These are phyloP conservation scores for Tuber umbilicatum DNA, from an alignment of 495 filamentous ascomycete species.

Conservation along the genomic window DNA sequence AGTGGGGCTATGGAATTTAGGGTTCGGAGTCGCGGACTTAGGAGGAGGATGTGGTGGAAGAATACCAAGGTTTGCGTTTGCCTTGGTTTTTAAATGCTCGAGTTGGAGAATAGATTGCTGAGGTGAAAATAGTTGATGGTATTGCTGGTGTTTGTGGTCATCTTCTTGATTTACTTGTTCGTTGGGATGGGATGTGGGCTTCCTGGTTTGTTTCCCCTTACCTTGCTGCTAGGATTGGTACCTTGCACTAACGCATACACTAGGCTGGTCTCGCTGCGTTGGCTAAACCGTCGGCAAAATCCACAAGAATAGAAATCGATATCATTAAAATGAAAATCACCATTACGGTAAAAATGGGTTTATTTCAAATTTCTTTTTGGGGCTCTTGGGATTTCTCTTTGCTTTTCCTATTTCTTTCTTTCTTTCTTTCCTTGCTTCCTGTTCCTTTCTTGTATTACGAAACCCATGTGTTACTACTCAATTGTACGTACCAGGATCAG, in stretches of 20 bases:
- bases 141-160: slow-evolving; percentile 68
- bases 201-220: slow-evolving; percentile 28
- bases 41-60: slow-evolving; percentile 99
- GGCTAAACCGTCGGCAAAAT: background rate
- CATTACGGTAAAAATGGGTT: no score
- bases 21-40: slow-evolving; percentile 55
- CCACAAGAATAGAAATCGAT: background rate
- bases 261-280: background rate
- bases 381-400: background rate
- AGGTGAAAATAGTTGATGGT: slow-evolving; percentile 53
- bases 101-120: background rate
- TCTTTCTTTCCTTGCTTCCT: background rate
- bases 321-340: background rate
- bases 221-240: background rate
- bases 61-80: slow-evolving; percentile 62
- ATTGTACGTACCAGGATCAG: background rate
- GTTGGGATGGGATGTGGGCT: slow-evolving; percentile 41
- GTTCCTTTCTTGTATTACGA: background rate
- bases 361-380: background rate
- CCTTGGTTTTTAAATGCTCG: background rate
- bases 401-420: background rate
- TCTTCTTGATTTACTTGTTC: slow-evolving; percentile 61
- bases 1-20: slow-evolving; percentile 44
- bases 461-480: background rate
- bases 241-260: background rate